phyloP scores from a whole-genome alignment of 2,329 filamentous ascomycete genomes.

The Colletotrichum sublineola region DNA sequence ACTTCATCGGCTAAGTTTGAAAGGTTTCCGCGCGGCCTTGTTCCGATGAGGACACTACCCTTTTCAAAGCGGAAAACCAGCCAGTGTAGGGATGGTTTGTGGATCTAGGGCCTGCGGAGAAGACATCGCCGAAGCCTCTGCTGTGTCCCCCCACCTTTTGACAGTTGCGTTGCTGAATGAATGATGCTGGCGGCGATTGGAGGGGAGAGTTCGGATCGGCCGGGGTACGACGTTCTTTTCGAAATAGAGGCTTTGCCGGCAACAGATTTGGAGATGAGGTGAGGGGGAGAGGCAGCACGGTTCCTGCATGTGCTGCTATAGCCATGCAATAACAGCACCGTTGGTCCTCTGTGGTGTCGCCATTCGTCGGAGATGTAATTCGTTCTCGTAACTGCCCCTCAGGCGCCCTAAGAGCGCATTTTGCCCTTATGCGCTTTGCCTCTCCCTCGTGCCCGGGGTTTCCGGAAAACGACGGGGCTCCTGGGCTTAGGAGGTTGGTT shows the following conservation, averaged over 20 bases:
- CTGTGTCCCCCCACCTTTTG: conserved; percentile 30
- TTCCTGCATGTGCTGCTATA: conserved; percentile 35
- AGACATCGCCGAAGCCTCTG: conserved; percentile 28
- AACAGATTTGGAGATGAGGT: conserved; percentile 27
- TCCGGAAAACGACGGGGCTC: conserved; percentile 9
- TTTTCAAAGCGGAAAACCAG: neutral
- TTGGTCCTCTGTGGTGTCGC: conserved; percentile 6
- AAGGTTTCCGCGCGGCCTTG: no score
- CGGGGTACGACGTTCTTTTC: conserved; percentile 32
- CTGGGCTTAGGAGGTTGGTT: conserved; percentile 24
- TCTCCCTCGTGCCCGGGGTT: conserved; percentile 11
- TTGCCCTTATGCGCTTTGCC: conserved; percentile 24
- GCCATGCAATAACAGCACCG: conserved; percentile 8
- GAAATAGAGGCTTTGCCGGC: conserved; percentile 17
- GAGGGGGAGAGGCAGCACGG: conserved; percentile 30
- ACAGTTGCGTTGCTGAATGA: conserved; percentile 22
- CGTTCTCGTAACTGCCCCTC: conserved; percentile 25
- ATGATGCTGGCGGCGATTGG: conserved; percentile 31
- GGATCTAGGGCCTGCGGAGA: conserved; percentile 19
- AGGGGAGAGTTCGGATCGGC: conserved; percentile 34
- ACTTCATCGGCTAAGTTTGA: neutral
- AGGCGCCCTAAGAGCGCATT: neutral
- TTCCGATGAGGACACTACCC: conserved; percentile 14
- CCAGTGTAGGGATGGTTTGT: neutral
- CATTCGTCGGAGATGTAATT: conserved; percentile 23